phyloP scores from a whole-genome alignment of 1,139 yeast species.

The Geotrichum restrictum region DNA sequence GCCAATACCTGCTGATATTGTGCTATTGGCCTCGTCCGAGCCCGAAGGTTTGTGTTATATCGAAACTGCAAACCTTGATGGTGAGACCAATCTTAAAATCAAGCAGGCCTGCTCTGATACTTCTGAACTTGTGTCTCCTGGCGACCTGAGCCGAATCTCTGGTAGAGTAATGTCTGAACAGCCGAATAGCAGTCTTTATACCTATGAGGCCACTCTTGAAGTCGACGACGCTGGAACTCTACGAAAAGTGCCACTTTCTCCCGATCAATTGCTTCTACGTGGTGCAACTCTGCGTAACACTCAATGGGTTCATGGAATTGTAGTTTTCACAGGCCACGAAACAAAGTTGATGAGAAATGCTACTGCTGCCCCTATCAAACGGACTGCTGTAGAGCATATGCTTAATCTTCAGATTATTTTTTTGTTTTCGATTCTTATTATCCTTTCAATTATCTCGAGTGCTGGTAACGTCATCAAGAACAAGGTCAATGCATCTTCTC shows the following conservation, averaged over 20 bases:
- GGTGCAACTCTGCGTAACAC: conserved; percentile 96
- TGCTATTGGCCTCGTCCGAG: conserved; percentile 83
- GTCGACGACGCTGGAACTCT: conserved; percentile 44
- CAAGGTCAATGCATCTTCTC: conserved; percentile 48
- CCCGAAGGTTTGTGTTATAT: conserved; percentile 97
- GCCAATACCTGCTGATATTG: conserved; percentile 89
- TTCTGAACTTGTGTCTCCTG: conserved; percentile 64
- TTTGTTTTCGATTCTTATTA: conserved; percentile 72
- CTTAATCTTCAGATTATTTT: conserved; percentile 90
- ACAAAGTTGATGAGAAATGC: conserved; percentile 98
- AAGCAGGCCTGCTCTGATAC: conserved; percentile 86
- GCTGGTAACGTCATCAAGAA: conserved; percentile 80
- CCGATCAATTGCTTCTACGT: conserved; percentile 85
- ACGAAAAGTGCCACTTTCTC: conserved; percentile 62
- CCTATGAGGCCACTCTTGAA: conserved; percentile 86
- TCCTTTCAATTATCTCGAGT: conserved; percentile 73
- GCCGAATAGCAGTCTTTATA: conserved; percentile 90
- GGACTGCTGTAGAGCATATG: conserved; percentile 94
- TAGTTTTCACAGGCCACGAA: conserved; percentile 95
- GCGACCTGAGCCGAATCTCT: conserved; percentile 50
- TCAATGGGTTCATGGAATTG: conserved; percentile 91
- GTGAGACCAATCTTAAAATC: conserved; percentile 93
- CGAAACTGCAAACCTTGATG: conserved; percentile 96
- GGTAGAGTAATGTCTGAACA: conserved; percentile 76
- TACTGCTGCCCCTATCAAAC: conserved; percentile 94